Evolutionary conservation across 2,329 filamentous ascomycete genomes (phyloP).

Genomic region (Zymoseptoria pseudotritici): DNA sequence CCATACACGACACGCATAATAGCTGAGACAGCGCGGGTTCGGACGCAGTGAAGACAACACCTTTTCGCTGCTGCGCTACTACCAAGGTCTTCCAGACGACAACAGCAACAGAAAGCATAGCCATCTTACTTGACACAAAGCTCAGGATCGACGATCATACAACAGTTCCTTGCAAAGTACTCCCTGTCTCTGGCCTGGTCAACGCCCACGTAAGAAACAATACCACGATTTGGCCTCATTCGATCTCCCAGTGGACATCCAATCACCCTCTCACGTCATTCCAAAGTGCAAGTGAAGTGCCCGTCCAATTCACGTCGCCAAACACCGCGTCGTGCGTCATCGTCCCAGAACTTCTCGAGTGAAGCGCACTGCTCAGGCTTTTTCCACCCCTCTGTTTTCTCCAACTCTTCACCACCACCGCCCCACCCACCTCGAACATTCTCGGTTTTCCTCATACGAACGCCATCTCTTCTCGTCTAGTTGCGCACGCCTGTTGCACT

Average conservation of each 20-base stretch:
- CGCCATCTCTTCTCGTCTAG: background rate
- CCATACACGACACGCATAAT: background rate
- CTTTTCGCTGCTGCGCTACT: background rate
- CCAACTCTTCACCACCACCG: background rate
- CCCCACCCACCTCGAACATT: background rate
- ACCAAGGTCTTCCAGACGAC: background rate
- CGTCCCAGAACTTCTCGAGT: background rate
- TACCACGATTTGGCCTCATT: background rate
- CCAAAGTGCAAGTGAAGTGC: background rate
- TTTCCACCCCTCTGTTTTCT: background rate
- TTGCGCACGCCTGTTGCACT: background rate
- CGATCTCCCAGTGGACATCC: background rate
- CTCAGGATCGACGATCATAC: background rate
- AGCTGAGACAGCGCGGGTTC: background rate
- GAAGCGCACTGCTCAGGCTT: background rate
- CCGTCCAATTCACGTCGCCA: background rate
- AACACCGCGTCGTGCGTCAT: background rate
- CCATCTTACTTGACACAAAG: background rate
- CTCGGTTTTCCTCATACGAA: background rate
- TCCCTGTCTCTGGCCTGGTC: background rate
- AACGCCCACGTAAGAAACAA: background rate
- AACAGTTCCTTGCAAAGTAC: background rate
- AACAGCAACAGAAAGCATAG: background rate
- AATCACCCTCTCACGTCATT: background rate
- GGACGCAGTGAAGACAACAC: background rate